These are phyloP conservation scores for Phoma sp. DNA, from an alignment of 2,329 filamentous ascomycete genomes.

Conservation along the genomic window DNA sequence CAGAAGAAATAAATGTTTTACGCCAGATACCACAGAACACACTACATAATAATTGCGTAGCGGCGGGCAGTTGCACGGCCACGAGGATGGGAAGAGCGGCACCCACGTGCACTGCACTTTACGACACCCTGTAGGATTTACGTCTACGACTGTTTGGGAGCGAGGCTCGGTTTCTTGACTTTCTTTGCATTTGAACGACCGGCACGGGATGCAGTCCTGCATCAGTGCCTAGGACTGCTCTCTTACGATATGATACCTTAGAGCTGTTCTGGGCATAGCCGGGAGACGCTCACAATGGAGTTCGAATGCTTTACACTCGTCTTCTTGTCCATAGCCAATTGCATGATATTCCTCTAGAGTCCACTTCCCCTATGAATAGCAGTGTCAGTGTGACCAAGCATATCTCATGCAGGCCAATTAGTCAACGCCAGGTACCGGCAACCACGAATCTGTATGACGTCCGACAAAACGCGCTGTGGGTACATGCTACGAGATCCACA, in stretches of 20 bases:
- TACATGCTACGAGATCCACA: constrained; percentile 14
- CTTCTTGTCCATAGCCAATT: constrained; percentile 33
- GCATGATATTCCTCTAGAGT: constrained; percentile 13
- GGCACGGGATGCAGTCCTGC: constrained; percentile 31
- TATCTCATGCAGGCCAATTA: not conserved
- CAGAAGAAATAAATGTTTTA: constrained; percentile 30
- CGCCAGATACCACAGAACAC: constrained; percentile 39
- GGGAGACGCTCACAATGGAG: constrained; percentile 46
- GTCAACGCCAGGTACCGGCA: not conserved
- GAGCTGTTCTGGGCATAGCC: constrained; percentile 34
- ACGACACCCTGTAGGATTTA: constrained; percentile 43
- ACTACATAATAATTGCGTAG: constrained; percentile 41
- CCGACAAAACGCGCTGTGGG: constrained; percentile 4
- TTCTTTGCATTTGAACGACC: constrained; percentile 45
- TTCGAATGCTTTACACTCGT: constrained; percentile 34
- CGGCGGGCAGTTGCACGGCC: constrained; percentile 31
- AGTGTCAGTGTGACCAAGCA: too few species aligned
- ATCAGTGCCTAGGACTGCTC: constrained; percentile 24
- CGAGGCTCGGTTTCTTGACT: constrained; percentile 46
- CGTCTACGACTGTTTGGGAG: constrained; percentile 47
- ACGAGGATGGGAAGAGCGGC: constrained; percentile 25
- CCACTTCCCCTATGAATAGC: not conserved
- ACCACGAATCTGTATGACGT: constrained; percentile 10
- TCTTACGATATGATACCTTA: constrained; percentile 34
- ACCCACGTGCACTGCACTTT: constrained; percentile 36